Evolutionary conservation across 2,329 filamentous ascomycete species (phyloP).

Genomic region (Alternaria longipes): DNA sequence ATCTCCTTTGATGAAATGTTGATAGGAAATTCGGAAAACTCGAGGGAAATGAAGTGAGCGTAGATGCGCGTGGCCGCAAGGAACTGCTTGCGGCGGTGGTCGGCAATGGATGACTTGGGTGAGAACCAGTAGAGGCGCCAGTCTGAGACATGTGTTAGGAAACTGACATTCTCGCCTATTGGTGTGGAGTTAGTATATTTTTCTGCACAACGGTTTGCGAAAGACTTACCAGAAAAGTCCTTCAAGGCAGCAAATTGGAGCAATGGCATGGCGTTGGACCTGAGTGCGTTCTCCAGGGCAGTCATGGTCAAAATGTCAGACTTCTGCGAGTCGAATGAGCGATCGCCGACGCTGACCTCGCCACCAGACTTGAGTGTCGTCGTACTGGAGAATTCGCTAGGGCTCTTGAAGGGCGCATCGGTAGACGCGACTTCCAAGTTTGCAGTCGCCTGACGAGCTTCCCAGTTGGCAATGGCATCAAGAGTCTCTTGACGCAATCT

Average conservation of each 20-base stretch:
- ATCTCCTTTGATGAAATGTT: conserved; percentile 45
- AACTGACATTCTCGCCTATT: conserved; percentile 48
- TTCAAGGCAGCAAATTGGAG: conserved; percentile 46
- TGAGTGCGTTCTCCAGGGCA: conserved; percentile 44
- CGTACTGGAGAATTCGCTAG: conserved; percentile 27
- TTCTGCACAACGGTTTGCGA: not conserved
- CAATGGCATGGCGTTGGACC: conserved; percentile 42
- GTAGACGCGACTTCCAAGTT: conserved; percentile 11
- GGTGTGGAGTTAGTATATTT: not conserved
- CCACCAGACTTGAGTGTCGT: conserved; percentile 28
- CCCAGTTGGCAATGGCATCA: conserved; percentile 46
- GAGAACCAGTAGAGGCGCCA: conserved; percentile 46
- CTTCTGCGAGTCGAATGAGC: conserved; percentile 39
- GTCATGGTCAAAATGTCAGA: conserved; percentile 48
- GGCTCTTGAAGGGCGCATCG: conserved; percentile 22
- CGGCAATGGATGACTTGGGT: conserved; percentile 26
- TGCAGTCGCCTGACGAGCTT: conserved; percentile 36
- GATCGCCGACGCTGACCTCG: conserved; percentile 20
- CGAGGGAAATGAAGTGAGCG: conserved; percentile 45
- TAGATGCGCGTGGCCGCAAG: conserved; percentile 44
- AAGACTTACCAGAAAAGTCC: conserved; percentile 34
- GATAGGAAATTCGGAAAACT: conserved; percentile 48
- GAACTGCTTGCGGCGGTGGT: conserved; percentile 41
- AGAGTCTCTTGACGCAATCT: conserved; percentile 44
- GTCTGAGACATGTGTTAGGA: conserved; percentile 44